Conservation (phyloP, 345 rosid genomes). For the Linum trigynum region DNA sequence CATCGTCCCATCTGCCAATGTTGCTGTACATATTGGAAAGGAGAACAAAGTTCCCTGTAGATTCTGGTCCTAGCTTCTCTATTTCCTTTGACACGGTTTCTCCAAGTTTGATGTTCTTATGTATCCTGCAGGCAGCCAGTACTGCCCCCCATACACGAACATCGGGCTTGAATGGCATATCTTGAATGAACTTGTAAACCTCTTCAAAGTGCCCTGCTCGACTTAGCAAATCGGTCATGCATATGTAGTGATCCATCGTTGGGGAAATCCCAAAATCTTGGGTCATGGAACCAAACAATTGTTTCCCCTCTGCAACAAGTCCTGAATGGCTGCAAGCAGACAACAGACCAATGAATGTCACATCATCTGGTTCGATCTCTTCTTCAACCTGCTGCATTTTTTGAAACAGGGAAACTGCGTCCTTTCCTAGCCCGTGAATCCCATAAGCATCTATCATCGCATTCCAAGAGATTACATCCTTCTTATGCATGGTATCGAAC, state of each 20-base stretch:
- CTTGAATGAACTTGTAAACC: constrained; percentile 35
- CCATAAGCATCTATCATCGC: constrained; percentile 48
- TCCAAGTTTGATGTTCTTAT: constrained; percentile 45
- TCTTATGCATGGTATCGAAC: constrained; percentile 35
- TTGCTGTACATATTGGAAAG: constrained; percentile 40
- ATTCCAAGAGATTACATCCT: constrained; percentile 45
- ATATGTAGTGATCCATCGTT: constrained; percentile 46
- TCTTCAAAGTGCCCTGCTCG: constrained; percentile 40
- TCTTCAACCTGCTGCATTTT: constrained; percentile 18
- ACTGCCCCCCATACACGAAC: constrained; percentile 43
- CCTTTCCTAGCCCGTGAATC: constrained; percentile 45
- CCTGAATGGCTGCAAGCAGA: constrained; percentile 70
- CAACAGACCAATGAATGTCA: constrained; percentile 43
- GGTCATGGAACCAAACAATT: constrained; percentile 33
- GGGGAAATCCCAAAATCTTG: constrained; percentile 30
- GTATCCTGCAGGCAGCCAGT: constrained; percentile 47
- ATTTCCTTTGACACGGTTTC: constrained; percentile 41
- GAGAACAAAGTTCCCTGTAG: constrained; percentile 42
- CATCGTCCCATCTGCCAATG: constrained; percentile 52
- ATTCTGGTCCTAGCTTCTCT: constrained; percentile 36
- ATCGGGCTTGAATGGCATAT: constrained; percentile 44
- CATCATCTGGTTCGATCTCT: constrained; percentile 36
- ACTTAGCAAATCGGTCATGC: constrained; percentile 54
- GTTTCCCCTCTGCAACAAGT: constrained; percentile 44
- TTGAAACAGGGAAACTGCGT: constrained; percentile 36